Conservation (phyloP, 495 filamentous ascomycete genomes). For the Pseudomonodictys pantanalensis region DNA sequence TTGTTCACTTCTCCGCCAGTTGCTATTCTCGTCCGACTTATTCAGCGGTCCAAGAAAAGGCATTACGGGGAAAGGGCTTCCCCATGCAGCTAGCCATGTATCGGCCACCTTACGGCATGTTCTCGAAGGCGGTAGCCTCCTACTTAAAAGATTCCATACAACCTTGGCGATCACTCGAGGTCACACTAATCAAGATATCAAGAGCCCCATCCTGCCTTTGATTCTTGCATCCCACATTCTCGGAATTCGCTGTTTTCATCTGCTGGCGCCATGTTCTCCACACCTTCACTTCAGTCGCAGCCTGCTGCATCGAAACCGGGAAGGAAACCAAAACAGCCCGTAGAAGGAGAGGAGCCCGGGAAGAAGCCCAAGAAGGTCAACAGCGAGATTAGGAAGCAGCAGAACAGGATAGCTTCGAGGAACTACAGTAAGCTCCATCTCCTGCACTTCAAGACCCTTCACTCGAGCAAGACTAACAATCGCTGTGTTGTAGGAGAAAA, state of each 20-base stretch:
- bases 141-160: constrained; percentile 5
- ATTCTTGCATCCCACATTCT: not conserved
- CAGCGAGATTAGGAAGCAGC: constrained; percentile 28
- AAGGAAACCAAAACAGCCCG: constrained; percentile 1
- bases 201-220: not conserved
- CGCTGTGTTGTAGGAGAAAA: constrained; percentile 18
- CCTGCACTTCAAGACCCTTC: not conserved
- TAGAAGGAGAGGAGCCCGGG: constrained; percentile 3
- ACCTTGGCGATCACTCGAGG: constrained; percentile 1
- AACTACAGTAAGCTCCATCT: constrained; percentile 20
- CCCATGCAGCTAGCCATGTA: not conserved
- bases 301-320: not conserved
- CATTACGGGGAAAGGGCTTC: not conserved
- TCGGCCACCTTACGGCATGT: not conserved
- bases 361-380: constrained; percentile 29
- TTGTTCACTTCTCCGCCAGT: not conserved
- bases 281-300: not conserved
- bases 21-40: constrained; percentile 18
- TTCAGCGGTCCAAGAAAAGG: constrained; percentile 27
- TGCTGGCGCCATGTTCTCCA: constrained; percentile 20
- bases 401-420: constrained; percentile 30
- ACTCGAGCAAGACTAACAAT: not conserved
- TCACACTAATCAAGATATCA: constrained; percentile 9
- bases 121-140: not conserved
- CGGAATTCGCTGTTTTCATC: not conserved